Evolutionary conservation across 1,139 yeast genomes (phyloP).

Genomic region (Saccharomyces hybrid): DNA sequence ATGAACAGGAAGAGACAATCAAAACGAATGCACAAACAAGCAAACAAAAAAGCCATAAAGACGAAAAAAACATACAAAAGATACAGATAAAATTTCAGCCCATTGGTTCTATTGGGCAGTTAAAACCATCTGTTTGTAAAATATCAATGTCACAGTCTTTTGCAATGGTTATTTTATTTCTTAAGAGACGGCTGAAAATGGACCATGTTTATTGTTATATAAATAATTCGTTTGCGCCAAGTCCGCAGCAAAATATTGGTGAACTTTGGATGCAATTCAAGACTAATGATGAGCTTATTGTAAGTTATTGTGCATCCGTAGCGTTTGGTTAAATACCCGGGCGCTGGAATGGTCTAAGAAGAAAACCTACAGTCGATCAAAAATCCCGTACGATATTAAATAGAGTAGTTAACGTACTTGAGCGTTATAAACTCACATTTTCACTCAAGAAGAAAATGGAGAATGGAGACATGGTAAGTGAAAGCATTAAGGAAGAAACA

Average conservation of each 20-base stretch:
- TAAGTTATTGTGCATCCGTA: slow-evolving; percentile 30
- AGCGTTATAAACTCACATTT: background rate
- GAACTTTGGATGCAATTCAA: slow-evolving; percentile 30
- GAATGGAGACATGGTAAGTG: background rate
- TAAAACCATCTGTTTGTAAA: slow-evolving; percentile 24
- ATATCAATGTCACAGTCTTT: slow-evolving; percentile 26
- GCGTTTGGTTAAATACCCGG: slow-evolving; percentile 25
- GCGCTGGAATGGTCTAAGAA: background rate
- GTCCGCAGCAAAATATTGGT: slow-evolving; percentile 28
- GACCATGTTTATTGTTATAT: slow-evolving; percentile 27
- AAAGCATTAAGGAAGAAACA: background rate
- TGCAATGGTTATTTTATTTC: slow-evolving; percentile 21
- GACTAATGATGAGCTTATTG: slow-evolving; percentile 26
- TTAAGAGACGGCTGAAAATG: slow-evolving; percentile 19
- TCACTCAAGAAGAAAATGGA: background rate
- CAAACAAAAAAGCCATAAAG: background rate
- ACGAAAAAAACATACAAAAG: slow-evolving; percentile 9
- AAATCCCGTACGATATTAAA: background rate
- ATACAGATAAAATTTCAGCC: slow-evolving; percentile 27
- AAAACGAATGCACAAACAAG: slow-evolving; percentile 2
- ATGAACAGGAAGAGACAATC: background rate
- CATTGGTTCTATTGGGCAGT: slow-evolving; percentile 26
- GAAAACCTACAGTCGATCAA: background rate
- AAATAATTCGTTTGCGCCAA: slow-evolving; percentile 31
- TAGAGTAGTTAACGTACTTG: background rate